A percentile compares a stretch with the other conserved stretches of the same genome.
These are phyloP conservation scores for Clavispora asparagi DNA, from an alignment of 805 yeast species.

Conservation along the genomic window DNA sequence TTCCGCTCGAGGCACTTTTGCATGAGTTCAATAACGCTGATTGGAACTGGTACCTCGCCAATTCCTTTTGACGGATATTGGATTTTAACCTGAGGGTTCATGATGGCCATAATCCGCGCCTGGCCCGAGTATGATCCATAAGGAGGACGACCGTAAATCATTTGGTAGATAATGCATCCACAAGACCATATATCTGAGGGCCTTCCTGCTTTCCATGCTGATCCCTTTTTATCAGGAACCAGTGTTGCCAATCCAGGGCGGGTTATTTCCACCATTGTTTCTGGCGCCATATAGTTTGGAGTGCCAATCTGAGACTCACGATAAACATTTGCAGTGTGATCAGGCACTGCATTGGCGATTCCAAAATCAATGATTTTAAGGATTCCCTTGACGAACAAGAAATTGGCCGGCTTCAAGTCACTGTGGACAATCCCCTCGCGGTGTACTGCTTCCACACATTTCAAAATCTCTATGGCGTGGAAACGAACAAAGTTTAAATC, in stretches of 20 bases:
- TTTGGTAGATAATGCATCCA: slow-evolving; percentile 92
- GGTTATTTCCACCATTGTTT: slow-evolving; percentile 66
- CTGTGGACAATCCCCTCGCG: slow-evolving; percentile 80
- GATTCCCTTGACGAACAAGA: slow-evolving; percentile 75
- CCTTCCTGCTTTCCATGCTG: slow-evolving; percentile 75
- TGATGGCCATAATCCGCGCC: slow-evolving; percentile 75
- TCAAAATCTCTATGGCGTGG: slow-evolving; percentile 71
- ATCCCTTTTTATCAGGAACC: slow-evolving; percentile 12
- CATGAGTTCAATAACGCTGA: slow-evolving; percentile 64
- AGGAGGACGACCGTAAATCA: slow-evolving; percentile 92
- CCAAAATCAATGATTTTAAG: slow-evolving; percentile 94
- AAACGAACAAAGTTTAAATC: slow-evolving; percentile 76
- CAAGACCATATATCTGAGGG: slow-evolving; percentile 98
- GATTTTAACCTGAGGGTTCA: slow-evolving; percentile 75
- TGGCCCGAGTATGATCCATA: slow-evolving; percentile 75
- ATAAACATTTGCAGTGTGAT: slow-evolving; percentile 84
- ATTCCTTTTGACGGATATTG: slow-evolving; percentile 58
- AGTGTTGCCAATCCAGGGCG: slow-evolving; percentile 10
- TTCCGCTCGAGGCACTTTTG: slow-evolving; percentile 66
- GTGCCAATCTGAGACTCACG: slow-evolving; percentile 92
- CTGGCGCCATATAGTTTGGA: slow-evolving; percentile 98
- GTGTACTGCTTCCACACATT: slow-evolving; percentile 87
- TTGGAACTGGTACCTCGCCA: slow-evolving; percentile 61
- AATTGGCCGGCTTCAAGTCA: slow-evolving; percentile 64
- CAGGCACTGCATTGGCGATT: slow-evolving; percentile 89